Percentiles rank a stretch among this genome's conserved stretches.
These are phyloP conservation scores for Fraxinus cuspidata DNA, from an alignment of 257 asterid genomes.

Conservation along the genomic window DNA sequence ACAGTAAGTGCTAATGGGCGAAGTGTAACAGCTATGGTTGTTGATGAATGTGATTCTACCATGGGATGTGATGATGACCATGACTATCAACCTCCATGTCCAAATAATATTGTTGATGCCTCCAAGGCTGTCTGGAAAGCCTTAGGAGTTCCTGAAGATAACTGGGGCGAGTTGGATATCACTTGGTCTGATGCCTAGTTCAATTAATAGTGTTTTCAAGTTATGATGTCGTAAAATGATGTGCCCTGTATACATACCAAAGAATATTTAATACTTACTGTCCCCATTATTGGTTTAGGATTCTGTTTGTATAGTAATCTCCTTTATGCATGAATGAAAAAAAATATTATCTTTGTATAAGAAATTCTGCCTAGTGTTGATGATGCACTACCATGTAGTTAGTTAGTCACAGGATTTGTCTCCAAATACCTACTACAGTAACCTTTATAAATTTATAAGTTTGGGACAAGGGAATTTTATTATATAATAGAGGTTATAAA, in stretches of 20 bases:
- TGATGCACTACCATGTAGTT: too few relatives aligned
- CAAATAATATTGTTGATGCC: slow-evolving; percentile 49
- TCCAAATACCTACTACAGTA: too few relatives aligned
- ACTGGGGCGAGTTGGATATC: slow-evolving; percentile 42
- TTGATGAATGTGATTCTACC: slow-evolving; percentile 52
- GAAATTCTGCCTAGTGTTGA: background rate
- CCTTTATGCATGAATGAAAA: background rate
- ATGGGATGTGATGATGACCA: slow-evolving; percentile 51
- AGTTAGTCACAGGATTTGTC: too few relatives aligned
- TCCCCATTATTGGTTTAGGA: too few relatives aligned
- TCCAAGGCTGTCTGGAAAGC: slow-evolving; percentile 54
- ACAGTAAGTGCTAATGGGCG: slow-evolving; percentile 28
- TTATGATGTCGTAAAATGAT: background rate
- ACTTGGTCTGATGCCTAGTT: slow-evolving; percentile 24
- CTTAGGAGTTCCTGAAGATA: slow-evolving; percentile 30
- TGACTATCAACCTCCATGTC: slow-evolving; percentile 54
- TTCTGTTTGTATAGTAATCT: background rate
- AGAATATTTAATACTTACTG: too few relatives aligned
- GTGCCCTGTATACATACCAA: background rate
- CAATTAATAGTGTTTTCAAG: background rate
- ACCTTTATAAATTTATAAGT: too few relatives aligned
- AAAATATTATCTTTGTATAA: background rate
- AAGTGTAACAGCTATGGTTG: slow-evolving; percentile 40
- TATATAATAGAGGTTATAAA: too few relatives aligned
- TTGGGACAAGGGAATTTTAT: too few relatives aligned